Evolutionary conservation across 306 rosid genomes (phyloP).

Genomic region (Prunus mongolica): DNA sequence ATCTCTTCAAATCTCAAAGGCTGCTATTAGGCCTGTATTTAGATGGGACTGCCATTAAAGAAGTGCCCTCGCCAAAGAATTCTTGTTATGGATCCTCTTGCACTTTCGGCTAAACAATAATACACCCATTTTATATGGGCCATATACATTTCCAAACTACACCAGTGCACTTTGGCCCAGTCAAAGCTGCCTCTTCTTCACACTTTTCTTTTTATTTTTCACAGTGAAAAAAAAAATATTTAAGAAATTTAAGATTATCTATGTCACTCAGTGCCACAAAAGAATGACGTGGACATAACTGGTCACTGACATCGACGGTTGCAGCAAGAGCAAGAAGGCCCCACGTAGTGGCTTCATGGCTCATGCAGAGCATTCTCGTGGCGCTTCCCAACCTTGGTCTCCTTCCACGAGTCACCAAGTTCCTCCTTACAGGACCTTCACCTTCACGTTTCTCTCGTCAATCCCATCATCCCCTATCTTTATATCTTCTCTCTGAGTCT

Average conservation of each 20-base stretch:
- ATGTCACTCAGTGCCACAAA: not conserved
- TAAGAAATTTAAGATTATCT: not conserved
- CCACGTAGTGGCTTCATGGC: conserved; percentile 2
- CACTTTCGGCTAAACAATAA: too few species aligned
- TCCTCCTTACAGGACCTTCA: not conserved
- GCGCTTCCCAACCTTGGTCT: not conserved
- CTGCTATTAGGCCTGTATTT: not conserved
- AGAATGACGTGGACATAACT: not conserved
- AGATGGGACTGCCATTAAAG: not conserved
- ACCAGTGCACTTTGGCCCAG: too few species aligned
- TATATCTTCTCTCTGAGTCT: not conserved
- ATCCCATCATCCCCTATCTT: not conserved
- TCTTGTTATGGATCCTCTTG: not conserved
- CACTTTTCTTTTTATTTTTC: too few species aligned
- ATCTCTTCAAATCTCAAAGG: not conserved
- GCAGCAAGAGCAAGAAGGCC: not conserved
- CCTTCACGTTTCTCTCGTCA: not conserved
- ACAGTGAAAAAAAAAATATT: too few species aligned
- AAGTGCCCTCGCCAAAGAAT: not conserved
- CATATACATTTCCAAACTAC: too few species aligned
- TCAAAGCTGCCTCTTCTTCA: too few species aligned
- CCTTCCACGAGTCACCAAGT: conserved; percentile 9
- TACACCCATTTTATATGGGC: too few species aligned
- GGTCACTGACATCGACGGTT: not conserved
- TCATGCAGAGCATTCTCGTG: conserved; percentile 9